Conservation (phyloP, 768 basidiomycete genomes). For the Hericium rajendrae region DNA sequence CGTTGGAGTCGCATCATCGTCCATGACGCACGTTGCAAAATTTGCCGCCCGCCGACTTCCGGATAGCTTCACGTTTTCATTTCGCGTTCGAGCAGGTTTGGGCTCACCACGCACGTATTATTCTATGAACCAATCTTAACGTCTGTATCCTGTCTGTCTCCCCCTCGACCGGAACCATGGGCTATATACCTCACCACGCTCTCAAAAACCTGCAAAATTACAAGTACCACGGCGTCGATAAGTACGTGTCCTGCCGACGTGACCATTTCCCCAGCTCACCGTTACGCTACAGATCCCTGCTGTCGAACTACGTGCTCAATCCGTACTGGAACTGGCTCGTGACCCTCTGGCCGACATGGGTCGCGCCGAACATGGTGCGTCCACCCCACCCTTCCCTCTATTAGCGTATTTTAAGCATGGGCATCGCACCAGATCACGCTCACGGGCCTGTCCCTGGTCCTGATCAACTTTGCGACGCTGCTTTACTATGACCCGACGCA, state of each 20-base stretch:
- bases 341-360: slow-evolving; percentile 70
- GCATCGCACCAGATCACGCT: slow-evolving; percentile 69
- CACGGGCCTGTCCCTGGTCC: slow-evolving; percentile 70
- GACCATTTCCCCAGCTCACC: neutral
- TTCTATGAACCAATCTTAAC: neutral
- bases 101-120: neutral
- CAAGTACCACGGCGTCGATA: slow-evolving; percentile 73
- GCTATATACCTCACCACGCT: slow-evolving; percentile 56
- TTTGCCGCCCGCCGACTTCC: no score
- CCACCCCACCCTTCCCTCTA: neutral
- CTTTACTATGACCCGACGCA: slow-evolving; percentile 78
- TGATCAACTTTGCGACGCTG: slow-evolving; percentile 77
- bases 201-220: slow-evolving; percentile 71
- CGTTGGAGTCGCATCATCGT: no score
- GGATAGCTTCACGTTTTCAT: no score
- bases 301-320: slow-evolving; percentile 67
- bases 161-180: slow-evolving; percentile 29
- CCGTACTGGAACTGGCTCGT: slow-evolving; percentile 93
- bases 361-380: slow-evolving; percentile 86
- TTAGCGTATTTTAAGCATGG: neutral
- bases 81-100: no score
- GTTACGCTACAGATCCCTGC: slow-evolving; percentile 44
- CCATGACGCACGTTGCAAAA: no score
- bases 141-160: neutral
- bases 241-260: slow-evolving; percentile 34